phyloP scores from a whole-genome alignment of 1,284 basidiomycete genomes.

The Chondrostereum purpureum region DNA sequence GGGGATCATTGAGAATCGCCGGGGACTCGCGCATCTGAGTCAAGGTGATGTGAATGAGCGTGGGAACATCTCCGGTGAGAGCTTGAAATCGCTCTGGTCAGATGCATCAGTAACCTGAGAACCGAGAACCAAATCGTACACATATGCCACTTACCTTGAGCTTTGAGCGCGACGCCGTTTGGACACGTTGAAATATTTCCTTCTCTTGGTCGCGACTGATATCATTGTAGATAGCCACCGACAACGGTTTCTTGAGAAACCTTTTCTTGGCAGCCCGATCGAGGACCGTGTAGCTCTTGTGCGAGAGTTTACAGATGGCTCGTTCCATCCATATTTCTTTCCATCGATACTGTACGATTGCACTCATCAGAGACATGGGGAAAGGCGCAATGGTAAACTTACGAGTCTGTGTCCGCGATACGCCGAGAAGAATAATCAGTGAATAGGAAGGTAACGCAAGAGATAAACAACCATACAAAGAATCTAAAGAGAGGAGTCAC shows the following conservation, averaged over 20 bases:
- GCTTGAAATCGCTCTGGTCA: constrained; percentile 31
- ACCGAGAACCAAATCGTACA: background rate
- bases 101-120: too few relatives aligned
- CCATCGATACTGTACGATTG: constrained; percentile 3
- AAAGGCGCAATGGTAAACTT: constrained; percentile 6
- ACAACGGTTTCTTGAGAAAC: constrained; percentile 30
- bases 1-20: constrained; percentile 19
- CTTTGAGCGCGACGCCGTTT: background rate
- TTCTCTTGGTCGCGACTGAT: constrained; percentile 18
- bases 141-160: background rate
- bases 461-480: background rate
- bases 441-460: background rate
- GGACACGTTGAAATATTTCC: constrained; percentile 33
- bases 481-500: background rate
- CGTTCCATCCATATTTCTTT: constrained; percentile 8
- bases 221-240: constrained; percentile 34
- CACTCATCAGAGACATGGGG: background rate
- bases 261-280: constrained; percentile 15
- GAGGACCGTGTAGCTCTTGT: constrained; percentile 2
- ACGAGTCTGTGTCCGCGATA: constrained; percentile 25
- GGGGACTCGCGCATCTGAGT: background rate
- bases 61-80: constrained; percentile 27
- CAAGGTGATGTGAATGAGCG: constrained; percentile 18
- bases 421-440: background rate
- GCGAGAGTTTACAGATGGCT: background rate